phyloP scores from a whole-genome alignment of 1,284 basidiomycete genomes.

The Volvariella volvacea region DNA sequence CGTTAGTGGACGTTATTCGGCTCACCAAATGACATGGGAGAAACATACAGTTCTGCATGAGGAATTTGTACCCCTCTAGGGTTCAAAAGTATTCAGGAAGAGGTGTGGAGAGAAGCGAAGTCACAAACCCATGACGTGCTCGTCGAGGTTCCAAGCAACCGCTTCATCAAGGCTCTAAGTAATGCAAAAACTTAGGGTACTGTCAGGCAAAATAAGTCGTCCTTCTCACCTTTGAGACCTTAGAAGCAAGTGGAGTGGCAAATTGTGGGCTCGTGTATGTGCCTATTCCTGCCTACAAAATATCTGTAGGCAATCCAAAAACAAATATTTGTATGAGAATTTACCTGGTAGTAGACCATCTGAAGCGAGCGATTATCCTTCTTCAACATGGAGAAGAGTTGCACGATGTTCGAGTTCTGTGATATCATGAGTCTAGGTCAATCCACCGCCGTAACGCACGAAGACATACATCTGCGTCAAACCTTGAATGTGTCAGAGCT shows the following conservation, averaged over 20 bases:
- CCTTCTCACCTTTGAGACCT: constrained; percentile 23
- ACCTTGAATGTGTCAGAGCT: neutral
- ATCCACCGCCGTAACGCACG: neutral
- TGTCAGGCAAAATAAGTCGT: neutral
- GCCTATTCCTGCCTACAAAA: constrained; percentile 37
- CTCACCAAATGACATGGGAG: constrained; percentile 1
- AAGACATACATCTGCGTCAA: neutral
- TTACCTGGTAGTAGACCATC: constrained; percentile 54
- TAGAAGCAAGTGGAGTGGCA: constrained; percentile 25
- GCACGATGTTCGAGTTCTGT: constrained; percentile 55
- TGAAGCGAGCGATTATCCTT: constrained; percentile 47
- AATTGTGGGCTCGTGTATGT: constrained; percentile 31
- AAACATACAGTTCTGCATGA: constrained; percentile 44
- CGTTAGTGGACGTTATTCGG: neutral
- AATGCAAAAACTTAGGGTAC: neutral
- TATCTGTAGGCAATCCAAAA: neutral
- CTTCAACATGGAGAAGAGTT: constrained; percentile 46
- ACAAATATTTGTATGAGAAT: neutral
- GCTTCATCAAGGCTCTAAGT: constrained; percentile 31
- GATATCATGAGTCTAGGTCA: neutral
- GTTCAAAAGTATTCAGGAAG: constrained; percentile 2
- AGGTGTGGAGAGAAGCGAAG: neutral
- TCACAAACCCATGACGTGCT: constrained; percentile 35
- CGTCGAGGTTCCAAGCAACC: constrained; percentile 34
- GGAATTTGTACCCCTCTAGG: constrained; percentile 44